Evolutionary conservation across 2,329 filamentous ascomycete species (phyloP), one percentile per base, ranked within the genome.

Genomic region (Ceratocystis destructans): DNA sequence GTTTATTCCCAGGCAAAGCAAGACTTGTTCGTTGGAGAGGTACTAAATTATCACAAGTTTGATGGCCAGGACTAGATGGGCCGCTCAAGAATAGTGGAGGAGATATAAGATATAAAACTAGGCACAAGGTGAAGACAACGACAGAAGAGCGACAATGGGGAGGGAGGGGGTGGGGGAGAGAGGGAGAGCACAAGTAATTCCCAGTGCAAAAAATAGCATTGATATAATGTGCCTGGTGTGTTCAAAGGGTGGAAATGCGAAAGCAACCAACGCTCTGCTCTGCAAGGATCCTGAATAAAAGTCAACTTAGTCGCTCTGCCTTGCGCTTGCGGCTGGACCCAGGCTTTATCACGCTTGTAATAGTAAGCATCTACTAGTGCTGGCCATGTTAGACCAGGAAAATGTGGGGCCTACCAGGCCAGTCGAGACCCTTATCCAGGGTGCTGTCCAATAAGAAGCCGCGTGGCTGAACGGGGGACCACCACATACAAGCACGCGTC

Each of bases 291-390:
- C 15, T n/a, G 20, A 20, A 10, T 37, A 59, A 59, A 59, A 59
- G 55, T 37, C 28, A 59, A 59, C 33, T 59, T 59, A 25, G 55
- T 59, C 31, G 55, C 55, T 37, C 55, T 62, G 65, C 65, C 65
- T 66, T 66, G 65, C 65, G 46, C 61, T 59, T 59, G 20, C 59
- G 65, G 65, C 65, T 66, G 59, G 44, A 44, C 7, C 31, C 12
- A 63, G 45, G 45, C 22, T 62, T 41, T 45, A 62, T 46, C 61
- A 62, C 44, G 61, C 61, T 62, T 41, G 10, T 15, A 41, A 15
- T 41, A 41, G 10, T 8, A 5, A 41, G 37, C 4, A 15, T 41
- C 37, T 15, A 33, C 10, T 15, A 41, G 10, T 15, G 12, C 37
- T 12, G 12, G 37, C 44, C 25, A 53, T 62, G 15, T 8, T 25